Conservation (phyloP, 768 basidiomycete species). For the Pisolithus tinctorius region DNA sequence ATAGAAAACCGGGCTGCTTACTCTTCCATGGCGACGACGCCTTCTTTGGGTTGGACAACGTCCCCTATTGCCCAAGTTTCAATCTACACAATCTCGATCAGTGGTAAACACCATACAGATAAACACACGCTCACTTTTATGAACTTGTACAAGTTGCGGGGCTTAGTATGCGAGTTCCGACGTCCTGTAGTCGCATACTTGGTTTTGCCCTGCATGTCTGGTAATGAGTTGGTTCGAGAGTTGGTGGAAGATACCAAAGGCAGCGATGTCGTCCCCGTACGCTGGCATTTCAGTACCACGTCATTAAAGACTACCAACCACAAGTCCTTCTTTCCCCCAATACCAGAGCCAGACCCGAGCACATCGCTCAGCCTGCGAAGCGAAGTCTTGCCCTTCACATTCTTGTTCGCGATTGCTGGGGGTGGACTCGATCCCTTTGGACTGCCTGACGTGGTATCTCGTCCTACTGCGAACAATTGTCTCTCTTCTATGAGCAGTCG, state of each 20-base stretch:
- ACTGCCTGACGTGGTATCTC: slow-evolving; percentile 12
- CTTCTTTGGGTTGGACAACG: slow-evolving; percentile 67
- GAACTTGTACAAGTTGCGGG: slow-evolving; percentile 91
- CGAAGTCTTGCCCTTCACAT: slow-evolving; percentile 75
- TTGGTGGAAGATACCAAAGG: slow-evolving; percentile 65
- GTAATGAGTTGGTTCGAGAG: slow-evolving; percentile 67
- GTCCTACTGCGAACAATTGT: slow-evolving; percentile 35
- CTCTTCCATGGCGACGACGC: slow-evolving; percentile 89
- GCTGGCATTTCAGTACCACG: slow-evolving; percentile 86
- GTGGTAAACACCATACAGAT: neutral
- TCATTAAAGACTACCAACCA: slow-evolving; percentile 98
- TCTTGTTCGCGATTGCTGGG: slow-evolving; percentile 37
- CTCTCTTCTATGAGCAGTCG: slow-evolving; percentile 83
- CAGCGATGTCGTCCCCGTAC: slow-evolving; percentile 81
- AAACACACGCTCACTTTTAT: slow-evolving; percentile 54
- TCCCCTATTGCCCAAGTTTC: slow-evolving; percentile 84
- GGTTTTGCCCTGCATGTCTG: slow-evolving; percentile 77
- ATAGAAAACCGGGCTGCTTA: slow-evolving; percentile 31
- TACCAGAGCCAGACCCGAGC: slow-evolving; percentile 49
- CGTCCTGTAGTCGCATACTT: slow-evolving; percentile 82
- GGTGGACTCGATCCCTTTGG: slow-evolving; percentile 30
- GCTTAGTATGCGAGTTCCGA: slow-evolving; percentile 67
- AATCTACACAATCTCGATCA: slow-evolving; percentile 41
- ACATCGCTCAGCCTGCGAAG: slow-evolving; percentile 89
- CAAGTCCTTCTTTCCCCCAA: slow-evolving; percentile 72